Percentiles rank a stretch among this genome's conserved stretches.
Conservation (phyloP, 2,329 filamentous ascomycete species). For the Alternaria dauci region DNA sequence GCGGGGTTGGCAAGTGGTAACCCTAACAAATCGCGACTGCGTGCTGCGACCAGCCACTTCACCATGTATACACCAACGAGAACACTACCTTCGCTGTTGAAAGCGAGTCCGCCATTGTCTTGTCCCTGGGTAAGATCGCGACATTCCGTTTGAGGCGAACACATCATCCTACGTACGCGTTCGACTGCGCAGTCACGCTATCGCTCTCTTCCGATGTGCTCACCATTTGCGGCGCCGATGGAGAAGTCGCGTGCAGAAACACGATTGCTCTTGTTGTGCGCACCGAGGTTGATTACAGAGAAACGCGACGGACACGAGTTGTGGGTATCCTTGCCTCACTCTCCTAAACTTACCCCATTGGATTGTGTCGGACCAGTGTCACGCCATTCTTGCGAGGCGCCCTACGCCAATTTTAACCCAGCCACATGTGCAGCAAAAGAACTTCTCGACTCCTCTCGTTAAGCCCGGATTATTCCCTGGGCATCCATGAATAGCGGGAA, state of each 20-base stretch:
- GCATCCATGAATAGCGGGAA: slow-evolving; percentile 23
- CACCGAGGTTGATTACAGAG: not conserved
- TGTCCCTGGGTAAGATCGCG: not conserved
- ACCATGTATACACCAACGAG: not conserved
- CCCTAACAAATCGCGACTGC: slow-evolving; percentile 1
- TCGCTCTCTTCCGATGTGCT: not conserved
- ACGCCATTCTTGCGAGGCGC: slow-evolving; percentile 26
- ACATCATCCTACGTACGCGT: not conserved
- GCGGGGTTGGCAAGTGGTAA: not conserved
- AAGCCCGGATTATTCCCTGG: slow-evolving; percentile 21
- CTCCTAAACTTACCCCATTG: slow-evolving; percentile 1
- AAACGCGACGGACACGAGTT: not conserved
- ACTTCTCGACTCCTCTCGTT: slow-evolving; percentile 7
- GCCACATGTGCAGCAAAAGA: slow-evolving; percentile 21
- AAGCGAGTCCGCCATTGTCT: not conserved
- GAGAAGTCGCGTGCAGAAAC: not conserved
- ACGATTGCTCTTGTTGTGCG: not conserved
- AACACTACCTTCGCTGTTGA: not conserved
- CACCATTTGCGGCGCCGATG: not conserved
- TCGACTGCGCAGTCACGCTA: not conserved
- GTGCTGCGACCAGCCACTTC: not conserved
- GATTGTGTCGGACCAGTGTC: slow-evolving; percentile 22
- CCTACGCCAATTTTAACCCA: slow-evolving; percentile 12
- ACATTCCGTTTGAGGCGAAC: not conserved
- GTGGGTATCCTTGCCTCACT: not conserved